A percentile compares a stretch with the other conserved stretches of the same genome.
Evolutionary conservation across 768 basidiomycete species (phyloP).

Genomic region (Melanogaster broomeanus): DNA sequence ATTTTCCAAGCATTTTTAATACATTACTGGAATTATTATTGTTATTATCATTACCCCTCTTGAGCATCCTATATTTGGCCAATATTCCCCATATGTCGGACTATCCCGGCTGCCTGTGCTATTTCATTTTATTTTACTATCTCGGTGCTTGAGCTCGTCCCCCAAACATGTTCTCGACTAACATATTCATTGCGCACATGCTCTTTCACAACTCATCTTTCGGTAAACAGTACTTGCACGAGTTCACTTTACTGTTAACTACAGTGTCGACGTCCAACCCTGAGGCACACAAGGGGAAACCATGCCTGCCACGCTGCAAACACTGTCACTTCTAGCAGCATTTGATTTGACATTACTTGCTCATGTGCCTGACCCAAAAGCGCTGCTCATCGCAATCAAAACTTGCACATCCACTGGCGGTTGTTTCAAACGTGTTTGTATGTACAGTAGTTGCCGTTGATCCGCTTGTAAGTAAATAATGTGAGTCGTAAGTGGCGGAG

Average conservation of each 20-base stretch:
- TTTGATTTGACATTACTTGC: slow-evolving; percentile 8
- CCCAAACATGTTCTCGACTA: too few species aligned
- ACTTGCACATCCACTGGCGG: not conserved
- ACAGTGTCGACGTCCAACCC: not conserved
- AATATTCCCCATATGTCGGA: not conserved
- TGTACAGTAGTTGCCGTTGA: too few species aligned
- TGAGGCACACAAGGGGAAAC: slow-evolving; percentile 9
- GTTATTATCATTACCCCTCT: not conserved
- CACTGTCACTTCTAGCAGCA: slow-evolving; percentile 5
- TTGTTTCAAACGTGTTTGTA: not conserved
- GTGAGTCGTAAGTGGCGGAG: not conserved
- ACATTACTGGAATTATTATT: too few species aligned
- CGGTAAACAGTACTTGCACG: not conserved
- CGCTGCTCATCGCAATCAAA: not conserved
- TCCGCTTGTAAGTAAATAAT: too few species aligned
- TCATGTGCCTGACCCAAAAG: slow-evolving; percentile 11
- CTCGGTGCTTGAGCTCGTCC: too few species aligned
- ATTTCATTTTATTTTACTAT: not conserved
- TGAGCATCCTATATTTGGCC: not conserved
- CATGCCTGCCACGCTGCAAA: slow-evolving; percentile 6
- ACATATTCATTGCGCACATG: too few species aligned
- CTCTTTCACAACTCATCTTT: too few species aligned
- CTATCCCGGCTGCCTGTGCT: too few species aligned
- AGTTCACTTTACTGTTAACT: not conserved
- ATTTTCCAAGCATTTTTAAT: slow-evolving; percentile 21